phyloP scores from a whole-genome alignment of 179 eudicot genomes.

The Camellia oleifera region DNA sequence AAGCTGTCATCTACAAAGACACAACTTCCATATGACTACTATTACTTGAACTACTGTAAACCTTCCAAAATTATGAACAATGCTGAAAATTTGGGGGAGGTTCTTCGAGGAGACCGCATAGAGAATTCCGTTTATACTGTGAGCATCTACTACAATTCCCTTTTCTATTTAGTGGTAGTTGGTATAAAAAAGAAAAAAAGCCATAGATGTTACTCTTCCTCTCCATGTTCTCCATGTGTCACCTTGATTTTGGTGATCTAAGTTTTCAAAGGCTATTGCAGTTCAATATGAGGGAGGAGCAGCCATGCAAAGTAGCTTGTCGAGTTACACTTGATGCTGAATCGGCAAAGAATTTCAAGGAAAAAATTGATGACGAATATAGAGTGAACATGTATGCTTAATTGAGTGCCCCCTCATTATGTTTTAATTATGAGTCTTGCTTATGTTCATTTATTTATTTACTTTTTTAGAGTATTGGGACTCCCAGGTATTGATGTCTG shows the following conservation, averaged over 20 bases:
- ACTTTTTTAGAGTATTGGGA: not conserved
- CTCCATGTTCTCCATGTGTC: not conserved
- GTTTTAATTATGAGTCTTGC: no score
- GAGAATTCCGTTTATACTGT: conserved; percentile 73
- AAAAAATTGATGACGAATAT: conserved; percentile 79
- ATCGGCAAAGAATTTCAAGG: conserved; percentile 70
- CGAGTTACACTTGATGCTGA: conserved; percentile 45
- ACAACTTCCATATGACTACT: conserved; percentile 68
- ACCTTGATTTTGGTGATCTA: not conserved
- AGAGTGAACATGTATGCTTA: conserved; percentile 63
- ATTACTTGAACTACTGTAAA: conserved; percentile 56
- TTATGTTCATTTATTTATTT: not conserved
- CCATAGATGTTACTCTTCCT: not conserved
- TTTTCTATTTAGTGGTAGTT: conserved; percentile 9
- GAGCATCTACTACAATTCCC: conserved; percentile 18
- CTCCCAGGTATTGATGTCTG: not conserved
- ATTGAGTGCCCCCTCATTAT: not conserved
- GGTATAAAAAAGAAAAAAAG: not conserved
- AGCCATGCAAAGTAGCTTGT: conserved; percentile 57
- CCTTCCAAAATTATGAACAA: conserved; percentile 58
- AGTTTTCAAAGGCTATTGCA: conserved; percentile 21
- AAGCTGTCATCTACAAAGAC: conserved; percentile 54
- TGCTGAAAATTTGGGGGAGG: conserved; percentile 84
- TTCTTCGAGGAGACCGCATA: conserved; percentile 82
- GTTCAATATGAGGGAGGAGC: conserved; percentile 75